Evolutionary conservation across 1,139 yeast genomes (phyloP).

Genomic region (Protomyces inundatus): DNA sequence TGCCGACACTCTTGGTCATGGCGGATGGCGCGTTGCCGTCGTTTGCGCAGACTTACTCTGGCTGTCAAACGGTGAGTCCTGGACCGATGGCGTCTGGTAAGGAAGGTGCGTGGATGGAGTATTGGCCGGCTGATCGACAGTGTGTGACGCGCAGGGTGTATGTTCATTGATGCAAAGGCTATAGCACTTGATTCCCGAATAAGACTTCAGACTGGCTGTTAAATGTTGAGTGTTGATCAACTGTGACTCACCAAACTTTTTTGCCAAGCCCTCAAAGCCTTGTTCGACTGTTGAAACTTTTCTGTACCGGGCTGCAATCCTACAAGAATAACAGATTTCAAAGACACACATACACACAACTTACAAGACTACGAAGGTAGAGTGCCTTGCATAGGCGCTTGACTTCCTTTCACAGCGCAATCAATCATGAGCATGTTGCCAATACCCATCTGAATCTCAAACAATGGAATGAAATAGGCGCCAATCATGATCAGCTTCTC

Average conservation of each 20-base stretch:
- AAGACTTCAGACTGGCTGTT: background rate
- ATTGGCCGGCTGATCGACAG: constrained; percentile 16
- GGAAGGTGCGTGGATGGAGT: constrained; percentile 27
- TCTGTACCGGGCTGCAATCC: too few relatives aligned
- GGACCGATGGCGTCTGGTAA: constrained; percentile 23
- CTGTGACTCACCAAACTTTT: too few relatives aligned
- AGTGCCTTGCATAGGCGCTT: too few relatives aligned
- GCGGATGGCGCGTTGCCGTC: constrained; percentile 28
- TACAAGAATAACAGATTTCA: too few relatives aligned
- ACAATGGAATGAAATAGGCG: background rate
- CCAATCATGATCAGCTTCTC: background rate
- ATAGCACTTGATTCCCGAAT: too few relatives aligned
- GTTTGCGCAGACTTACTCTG: constrained; percentile 27
- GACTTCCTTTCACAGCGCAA: background rate
- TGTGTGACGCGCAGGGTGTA: constrained; percentile 6
- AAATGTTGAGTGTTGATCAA: background rate
- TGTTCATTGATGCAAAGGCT: background rate
- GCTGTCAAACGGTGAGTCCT: constrained; percentile 28
- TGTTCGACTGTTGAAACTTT: too few relatives aligned
- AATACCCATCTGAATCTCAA: background rate
- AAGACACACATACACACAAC: too few relatives aligned
- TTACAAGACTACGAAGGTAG: too few relatives aligned
- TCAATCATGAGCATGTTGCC: background rate
- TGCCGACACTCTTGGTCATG: constrained; percentile 26
- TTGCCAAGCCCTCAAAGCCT: too few relatives aligned